Conservation (phyloP, 306 rosid species). For the Cucumis hystrix region DNA sequence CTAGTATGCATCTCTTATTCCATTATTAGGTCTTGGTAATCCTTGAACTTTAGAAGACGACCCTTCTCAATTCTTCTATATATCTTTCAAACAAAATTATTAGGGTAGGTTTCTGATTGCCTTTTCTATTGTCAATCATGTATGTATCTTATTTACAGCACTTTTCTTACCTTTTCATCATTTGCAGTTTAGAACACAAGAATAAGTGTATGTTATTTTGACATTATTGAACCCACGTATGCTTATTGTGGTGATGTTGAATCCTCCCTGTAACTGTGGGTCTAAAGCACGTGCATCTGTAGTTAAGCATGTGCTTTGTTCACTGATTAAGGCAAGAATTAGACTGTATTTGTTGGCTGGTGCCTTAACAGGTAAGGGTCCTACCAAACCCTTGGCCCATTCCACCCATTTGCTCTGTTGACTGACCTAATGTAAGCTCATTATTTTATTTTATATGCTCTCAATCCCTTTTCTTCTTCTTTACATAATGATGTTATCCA, state of each 20-base stretch:
- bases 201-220: conserved; percentile 8
- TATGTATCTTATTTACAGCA: neutral
- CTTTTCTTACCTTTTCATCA: neutral
- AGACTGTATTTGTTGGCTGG: conserved; percentile 31
- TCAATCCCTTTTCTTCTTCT: neutral
- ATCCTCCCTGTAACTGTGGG: conserved; percentile 12
- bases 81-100: neutral
- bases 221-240: conserved; percentile 4
- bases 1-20: neutral
- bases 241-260: neutral
- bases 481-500: neutral
- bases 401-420: neutral
- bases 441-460: neutral
- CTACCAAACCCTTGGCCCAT: conserved; percentile 23
- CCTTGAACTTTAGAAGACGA: neutral
- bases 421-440: neutral
- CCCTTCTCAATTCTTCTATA: neutral
- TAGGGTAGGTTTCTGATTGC: neutral
- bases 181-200: neutral
- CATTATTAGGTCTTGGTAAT: neutral
- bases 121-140: neutral
- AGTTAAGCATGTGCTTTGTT: conserved; percentile 48
- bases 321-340: conserved; percentile 16
- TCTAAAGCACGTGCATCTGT: conserved; percentile 42
- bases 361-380: conserved; percentile 30